Evolutionary conservation across 1,139 yeast genomes (phyloP).

Genomic region (Pichiaceae sp.): DNA sequence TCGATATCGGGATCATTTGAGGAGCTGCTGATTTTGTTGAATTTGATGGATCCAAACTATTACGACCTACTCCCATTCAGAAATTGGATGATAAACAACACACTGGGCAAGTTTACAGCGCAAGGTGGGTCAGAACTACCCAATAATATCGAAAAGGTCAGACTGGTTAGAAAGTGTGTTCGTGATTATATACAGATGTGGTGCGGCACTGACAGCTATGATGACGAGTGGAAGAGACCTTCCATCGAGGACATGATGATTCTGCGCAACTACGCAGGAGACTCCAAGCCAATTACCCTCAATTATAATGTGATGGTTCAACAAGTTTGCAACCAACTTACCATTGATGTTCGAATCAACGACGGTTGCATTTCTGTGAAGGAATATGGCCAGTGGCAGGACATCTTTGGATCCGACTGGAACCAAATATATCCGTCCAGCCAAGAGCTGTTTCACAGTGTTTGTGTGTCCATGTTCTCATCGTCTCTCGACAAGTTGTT

Average conservation of each 20-base stretch:
- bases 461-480: neutral
- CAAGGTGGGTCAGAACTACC: neutral
- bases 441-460: neutral
- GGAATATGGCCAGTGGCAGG: neutral
- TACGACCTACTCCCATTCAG: slow-evolving; percentile 7
- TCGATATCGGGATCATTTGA: neutral
- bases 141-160: neutral
- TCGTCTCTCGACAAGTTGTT: neutral
- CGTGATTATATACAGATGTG: neutral
- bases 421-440: neutral
- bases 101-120: neutral
- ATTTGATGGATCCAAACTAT: slow-evolving; percentile 13
- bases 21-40: slow-evolving; percentile 6
- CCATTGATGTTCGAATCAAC: slow-evolving; percentile 1
- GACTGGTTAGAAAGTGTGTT: neutral
- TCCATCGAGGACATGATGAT: slow-evolving; percentile 11
- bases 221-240: neutral
- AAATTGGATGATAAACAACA: neutral
- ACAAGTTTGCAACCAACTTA: slow-evolving; percentile 6
- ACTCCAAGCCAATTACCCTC: slow-evolving; percentile 6
- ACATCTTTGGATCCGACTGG: neutral
- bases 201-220: neutral
- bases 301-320: slow-evolving; percentile 8
- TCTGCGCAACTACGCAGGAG: slow-evolving; percentile 15
- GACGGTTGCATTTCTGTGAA: neutral